phyloP scores from a whole-genome alignment of 1,139 yeast genomes.

The Diutina scorzettiae region DNA sequence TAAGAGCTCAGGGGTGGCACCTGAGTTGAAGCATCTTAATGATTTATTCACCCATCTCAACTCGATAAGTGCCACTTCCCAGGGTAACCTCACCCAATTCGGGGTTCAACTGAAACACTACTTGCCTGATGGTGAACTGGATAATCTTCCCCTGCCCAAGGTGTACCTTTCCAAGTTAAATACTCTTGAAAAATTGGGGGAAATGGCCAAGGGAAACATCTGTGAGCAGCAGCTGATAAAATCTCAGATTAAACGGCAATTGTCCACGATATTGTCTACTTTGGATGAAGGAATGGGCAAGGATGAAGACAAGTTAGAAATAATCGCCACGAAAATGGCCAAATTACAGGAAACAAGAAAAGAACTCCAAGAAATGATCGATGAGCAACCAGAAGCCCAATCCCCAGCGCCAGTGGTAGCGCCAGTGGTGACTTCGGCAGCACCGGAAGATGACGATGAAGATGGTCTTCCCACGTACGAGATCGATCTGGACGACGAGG shows the following conservation, averaged over 20 bases:
- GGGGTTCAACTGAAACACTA: slow-evolving; percentile 32
- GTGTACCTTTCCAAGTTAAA: slow-evolving; percentile 35
- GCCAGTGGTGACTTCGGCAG: slow-evolving; percentile 10
- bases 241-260: slow-evolving; percentile 25
- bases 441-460: slow-evolving; percentile 9
- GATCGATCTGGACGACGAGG: slow-evolving; percentile 10
- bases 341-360: slow-evolving; percentile 27
- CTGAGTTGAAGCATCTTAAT: slow-evolving; percentile 29
- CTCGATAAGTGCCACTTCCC: slow-evolving; percentile 20
- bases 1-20: slow-evolving; percentile 14
- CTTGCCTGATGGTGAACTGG: slow-evolving; percentile 29
- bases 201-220: slow-evolving; percentile 23
- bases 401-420: slow-evolving; percentile 1
- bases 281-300: slow-evolving; percentile 31
- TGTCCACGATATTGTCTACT: slow-evolving; percentile 28
- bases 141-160: slow-evolving; percentile 40
- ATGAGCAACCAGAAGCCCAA: slow-evolving; percentile 8
- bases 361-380: slow-evolving; percentile 35
- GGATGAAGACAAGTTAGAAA: slow-evolving; percentile 31
- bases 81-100: slow-evolving; percentile 29
- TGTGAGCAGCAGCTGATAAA: slow-evolving; percentile 29
- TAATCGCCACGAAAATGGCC: slow-evolving; percentile 27
- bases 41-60: slow-evolving; percentile 20
- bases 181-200: slow-evolving; percentile 30
- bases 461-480: slow-evolving; percentile 24